phyloP scores from a whole-genome alignment of 306 rosid genomes.

The Citrullus mucosospermus region DNA sequence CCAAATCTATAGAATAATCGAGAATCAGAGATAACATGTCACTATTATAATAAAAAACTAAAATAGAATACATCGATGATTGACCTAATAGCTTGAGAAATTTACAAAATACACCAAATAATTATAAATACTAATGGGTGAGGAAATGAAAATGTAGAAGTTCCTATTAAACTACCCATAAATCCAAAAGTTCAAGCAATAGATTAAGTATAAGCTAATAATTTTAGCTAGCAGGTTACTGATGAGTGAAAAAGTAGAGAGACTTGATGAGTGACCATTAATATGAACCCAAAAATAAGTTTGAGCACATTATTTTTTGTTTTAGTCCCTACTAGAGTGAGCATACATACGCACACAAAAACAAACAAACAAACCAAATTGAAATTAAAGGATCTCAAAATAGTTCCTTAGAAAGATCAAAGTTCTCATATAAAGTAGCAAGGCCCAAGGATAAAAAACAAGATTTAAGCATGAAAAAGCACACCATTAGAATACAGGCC shows the following conservation, averaged over 20 bases:
- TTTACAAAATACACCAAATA: background rate
- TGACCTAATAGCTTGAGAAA: background rate
- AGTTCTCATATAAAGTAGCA: background rate
- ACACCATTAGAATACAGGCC: background rate
- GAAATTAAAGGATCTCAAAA: too few relatives aligned
- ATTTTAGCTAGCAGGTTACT: background rate
- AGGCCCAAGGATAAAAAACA: background rate
- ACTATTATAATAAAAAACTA: background rate
- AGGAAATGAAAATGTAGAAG: background rate
- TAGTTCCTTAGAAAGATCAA: background rate
- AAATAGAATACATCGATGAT: background rate
- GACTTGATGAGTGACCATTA: too few relatives aligned
- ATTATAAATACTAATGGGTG: background rate
- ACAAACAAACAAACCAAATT: too few relatives aligned
- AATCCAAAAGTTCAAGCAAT: background rate
- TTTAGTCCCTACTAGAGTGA: background rate
- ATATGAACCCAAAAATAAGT: too few relatives aligned
- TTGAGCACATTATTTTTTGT: too few relatives aligned
- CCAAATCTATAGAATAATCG: constrained; percentile 42
- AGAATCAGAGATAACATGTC: background rate
- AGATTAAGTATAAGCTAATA: background rate
- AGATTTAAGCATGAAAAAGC: background rate
- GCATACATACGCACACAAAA: background rate
- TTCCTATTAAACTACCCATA: background rate
- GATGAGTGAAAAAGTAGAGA: background rate